Evolutionary conservation across 495 filamentous ascomycete species (phyloP).

Genomic region (Saxophila tyrrhenica): DNA sequence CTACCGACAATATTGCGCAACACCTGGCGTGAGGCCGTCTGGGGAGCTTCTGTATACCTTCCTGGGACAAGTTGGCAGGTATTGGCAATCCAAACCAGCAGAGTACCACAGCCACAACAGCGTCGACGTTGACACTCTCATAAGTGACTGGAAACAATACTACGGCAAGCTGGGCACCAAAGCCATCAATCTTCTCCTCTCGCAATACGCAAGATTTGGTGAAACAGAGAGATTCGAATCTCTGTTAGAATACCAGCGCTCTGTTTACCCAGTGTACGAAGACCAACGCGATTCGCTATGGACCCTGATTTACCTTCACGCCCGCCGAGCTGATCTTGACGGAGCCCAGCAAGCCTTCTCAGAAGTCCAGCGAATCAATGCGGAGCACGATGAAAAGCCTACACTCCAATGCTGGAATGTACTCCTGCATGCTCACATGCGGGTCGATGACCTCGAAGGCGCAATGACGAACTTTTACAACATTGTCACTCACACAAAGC

Average conservation of each 20-base stretch:
- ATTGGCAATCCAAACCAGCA: not conserved
- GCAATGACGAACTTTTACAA: slow-evolving; percentile 48
- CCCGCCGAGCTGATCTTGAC: slow-evolving; percentile 47
- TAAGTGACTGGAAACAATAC: slow-evolving; percentile 15
- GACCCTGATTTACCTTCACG: slow-evolving; percentile 52
- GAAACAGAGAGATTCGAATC: slow-evolving; percentile 39
- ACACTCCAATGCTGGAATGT: slow-evolving; percentile 59
- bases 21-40: not conserved
- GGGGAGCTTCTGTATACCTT: slow-evolving; percentile 2
- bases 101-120: not conserved
- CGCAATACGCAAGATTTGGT: slow-evolving; percentile 43
- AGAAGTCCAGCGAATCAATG: slow-evolving; percentile 31
- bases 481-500: slow-evolving; percentile 34
- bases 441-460: slow-evolving; percentile 52
- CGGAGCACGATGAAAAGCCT: slow-evolving; percentile 43
- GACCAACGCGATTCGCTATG: slow-evolving; percentile 28
- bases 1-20: slow-evolving; percentile 1
- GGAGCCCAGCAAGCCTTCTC: slow-evolving; percentile 49
- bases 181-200: slow-evolving; percentile 21
- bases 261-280: slow-evolving; percentile 24
- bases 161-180: slow-evolving; percentile 12
- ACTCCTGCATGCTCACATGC: slow-evolving; percentile 57
- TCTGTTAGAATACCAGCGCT: slow-evolving; percentile 44
- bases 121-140: slow-evolving; percentile 4
- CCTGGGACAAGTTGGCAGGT: not conserved